Base-by-base conservation (phyloP, 2,329 filamentous ascomycete species). In the Penicillium sp. region DNA sequence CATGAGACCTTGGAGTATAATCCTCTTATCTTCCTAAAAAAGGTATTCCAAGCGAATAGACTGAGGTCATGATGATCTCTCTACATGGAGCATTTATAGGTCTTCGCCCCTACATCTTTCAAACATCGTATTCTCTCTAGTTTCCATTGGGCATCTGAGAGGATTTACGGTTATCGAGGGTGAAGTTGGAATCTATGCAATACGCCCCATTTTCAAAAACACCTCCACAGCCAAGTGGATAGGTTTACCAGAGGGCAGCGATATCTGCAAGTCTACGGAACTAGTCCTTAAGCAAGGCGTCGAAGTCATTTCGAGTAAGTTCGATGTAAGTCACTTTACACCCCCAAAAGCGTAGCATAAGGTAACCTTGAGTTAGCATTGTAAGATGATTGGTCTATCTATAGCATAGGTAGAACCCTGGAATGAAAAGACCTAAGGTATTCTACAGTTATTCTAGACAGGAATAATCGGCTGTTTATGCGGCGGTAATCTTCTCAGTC, bases 281-380 rank as follows among this genome's bases (percentile, higher is more conserved):
- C 26, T 54, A 8, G 26, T 26, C 22, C 32, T 45, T 39, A 24
- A 44, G 38, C 21, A 35, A 21, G 43, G 37, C 4, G 26, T 50
- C 45, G 39, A 42, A 45, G 46, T 34, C 32, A 43, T 53, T 37
- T 31, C 32, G 19, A 37, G 33, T 35, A 49, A 43, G 22, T 43
- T 50, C 31, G 47, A 52, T 48, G 46, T 50, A 33, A 33, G 51
- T 47, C 46, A 29, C 31, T 24, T 40, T 31, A 19, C 22, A 3
- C 31, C 34, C 15, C 32, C 32, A 21, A 17, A 38, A 28, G n/a
- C 19, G 13, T 39, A 29, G 13, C 28, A 24, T 12, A 21, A 22
- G 24, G 17, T 15, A 29, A 37, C 35, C 43, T 7, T 28, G 6
- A 21, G 13, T 31, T 28, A 51, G 43, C 31, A 47, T 26, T 51